phyloP scores from a whole-genome alignment of 1,284 basidiomycete genomes.

The Phenoliferia sp. region DNA sequence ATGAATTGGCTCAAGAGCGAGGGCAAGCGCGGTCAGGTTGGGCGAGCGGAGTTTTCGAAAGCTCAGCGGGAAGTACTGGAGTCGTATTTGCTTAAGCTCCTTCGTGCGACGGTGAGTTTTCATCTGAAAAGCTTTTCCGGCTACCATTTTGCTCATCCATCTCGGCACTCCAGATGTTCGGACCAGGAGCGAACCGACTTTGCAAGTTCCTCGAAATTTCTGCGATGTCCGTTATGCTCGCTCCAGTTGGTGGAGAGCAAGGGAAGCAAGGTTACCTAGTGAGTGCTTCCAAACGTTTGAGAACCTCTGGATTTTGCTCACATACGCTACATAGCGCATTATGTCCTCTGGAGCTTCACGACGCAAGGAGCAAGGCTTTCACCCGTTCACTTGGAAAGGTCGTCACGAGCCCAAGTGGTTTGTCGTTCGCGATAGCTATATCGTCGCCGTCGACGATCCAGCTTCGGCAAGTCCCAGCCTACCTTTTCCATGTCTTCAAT shows the following conservation, averaged over 20 bases:
- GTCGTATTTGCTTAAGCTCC: slow-evolving; percentile 81
- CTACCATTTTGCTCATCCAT: neutral
- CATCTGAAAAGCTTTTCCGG: neutral
- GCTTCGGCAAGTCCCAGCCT: slow-evolving; percentile 61
- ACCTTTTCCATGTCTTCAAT: neutral
- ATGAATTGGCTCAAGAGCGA: slow-evolving; percentile 60
- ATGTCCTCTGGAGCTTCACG: slow-evolving; percentile 46
- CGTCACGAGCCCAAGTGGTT: slow-evolving; percentile 82
- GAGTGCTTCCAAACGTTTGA: neutral
- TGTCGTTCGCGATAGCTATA: slow-evolving; percentile 85
- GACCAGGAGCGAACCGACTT: slow-evolving; percentile 85
- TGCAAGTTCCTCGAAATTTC: slow-evolving; percentile 94
- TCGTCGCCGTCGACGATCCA: slow-evolving; percentile 80
- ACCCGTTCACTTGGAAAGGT: slow-evolving; percentile 58
- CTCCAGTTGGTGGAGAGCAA: slow-evolving; percentile 69
- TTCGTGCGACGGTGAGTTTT: slow-evolving; percentile 72
- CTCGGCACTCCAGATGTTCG: slow-evolving; percentile 75
- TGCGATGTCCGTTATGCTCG: slow-evolving; percentile 76
- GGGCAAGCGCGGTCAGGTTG: slow-evolving; percentile 12
- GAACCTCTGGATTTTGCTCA: neutral
- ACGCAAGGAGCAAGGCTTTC: slow-evolving; percentile 41
- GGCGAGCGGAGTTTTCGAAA: slow-evolving; percentile 64
- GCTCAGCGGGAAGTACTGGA: slow-evolving; percentile 77
- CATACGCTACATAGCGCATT: slow-evolving; percentile 33
- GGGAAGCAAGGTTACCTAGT: slow-evolving; percentile 83